A percentile compares a stretch with the other conserved stretches of the same genome.
phyloP scores from a whole-genome alignment of 2,329 filamentous ascomycete species.

The Ophiosphaerella korrae region DNA sequence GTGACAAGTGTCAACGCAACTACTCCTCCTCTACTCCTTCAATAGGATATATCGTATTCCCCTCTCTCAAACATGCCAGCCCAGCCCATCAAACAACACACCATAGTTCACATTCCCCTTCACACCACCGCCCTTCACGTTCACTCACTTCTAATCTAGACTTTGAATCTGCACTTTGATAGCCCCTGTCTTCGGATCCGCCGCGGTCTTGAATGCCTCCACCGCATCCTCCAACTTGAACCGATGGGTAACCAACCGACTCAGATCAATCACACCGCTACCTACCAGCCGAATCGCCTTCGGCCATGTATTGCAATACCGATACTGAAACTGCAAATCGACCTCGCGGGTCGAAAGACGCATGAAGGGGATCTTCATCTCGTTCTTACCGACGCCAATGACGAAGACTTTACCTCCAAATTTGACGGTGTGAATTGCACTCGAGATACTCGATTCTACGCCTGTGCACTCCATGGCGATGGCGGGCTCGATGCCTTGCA shows the following conservation, averaged over 20 bases:
- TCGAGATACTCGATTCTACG: constrained; percentile 83
- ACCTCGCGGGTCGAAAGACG: constrained; percentile 86
- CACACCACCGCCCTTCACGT: too few relatives aligned
- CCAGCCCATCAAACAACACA: too few relatives aligned
- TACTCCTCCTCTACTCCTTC: too few relatives aligned
- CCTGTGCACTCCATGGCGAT: constrained; percentile 92
- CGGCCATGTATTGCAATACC: constrained; percentile 96
- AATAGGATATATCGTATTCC: too few relatives aligned
- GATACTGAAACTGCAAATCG: constrained; percentile 95
- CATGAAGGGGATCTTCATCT: constrained; percentile 97
- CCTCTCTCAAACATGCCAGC: too few relatives aligned
- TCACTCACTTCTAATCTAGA: constrained; percentile 30
- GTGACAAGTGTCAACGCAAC: too few relatives aligned
- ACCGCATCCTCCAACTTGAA: constrained; percentile 84
- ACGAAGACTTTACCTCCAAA: constrained; percentile 98
- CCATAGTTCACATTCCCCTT: too few relatives aligned
- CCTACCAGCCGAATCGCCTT: constrained; percentile 86
- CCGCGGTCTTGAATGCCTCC: constrained; percentile 85
- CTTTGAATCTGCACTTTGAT: constrained; percentile 97
- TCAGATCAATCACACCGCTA: constrained; percentile 81
- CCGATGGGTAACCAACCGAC: constrained; percentile 84
- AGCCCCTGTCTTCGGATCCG: constrained; percentile 84
- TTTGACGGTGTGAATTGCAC: constrained; percentile 87
- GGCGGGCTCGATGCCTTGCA: constrained; percentile 80
- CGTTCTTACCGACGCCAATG: constrained; percentile 92